Evolutionary conservation across 106 monocot species (phyloP).

Genomic region (Allium cepa): DNA sequence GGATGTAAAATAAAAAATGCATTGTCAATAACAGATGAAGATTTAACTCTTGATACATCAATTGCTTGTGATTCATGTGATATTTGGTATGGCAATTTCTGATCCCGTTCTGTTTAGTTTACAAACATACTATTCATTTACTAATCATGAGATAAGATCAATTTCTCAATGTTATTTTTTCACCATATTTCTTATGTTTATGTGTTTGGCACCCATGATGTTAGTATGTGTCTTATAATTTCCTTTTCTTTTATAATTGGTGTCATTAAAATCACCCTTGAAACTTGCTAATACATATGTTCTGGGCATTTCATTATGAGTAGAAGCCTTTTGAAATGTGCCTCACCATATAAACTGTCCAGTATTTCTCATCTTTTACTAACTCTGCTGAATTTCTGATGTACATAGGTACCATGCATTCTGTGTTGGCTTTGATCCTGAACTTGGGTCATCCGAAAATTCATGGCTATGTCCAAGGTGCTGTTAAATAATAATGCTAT

Average conservation of each 20-base stretch:
- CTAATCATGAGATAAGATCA: no score
- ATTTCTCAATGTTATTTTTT: no score
- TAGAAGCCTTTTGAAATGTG: no score
- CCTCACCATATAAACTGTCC: no score
- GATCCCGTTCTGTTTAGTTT: no score
- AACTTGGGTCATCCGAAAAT: conserved; percentile 22
- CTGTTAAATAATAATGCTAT: not conserved
- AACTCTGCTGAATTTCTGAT: not conserved
- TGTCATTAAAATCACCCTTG: no score
- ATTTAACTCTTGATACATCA: conserved; percentile 73
- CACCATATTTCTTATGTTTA: no score
- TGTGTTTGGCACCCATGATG: no score
- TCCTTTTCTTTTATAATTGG: no score
- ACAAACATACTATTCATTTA: not conserved
- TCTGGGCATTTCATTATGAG: no score
- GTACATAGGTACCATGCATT: conserved; percentile 88
- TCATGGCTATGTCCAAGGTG: conserved; percentile 98
- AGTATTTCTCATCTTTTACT: not conserved
- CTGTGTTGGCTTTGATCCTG: conserved; percentile 86
- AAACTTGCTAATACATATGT: no score
- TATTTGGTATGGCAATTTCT: conserved; percentile 42
- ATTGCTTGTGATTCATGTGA: conserved; percentile 99
- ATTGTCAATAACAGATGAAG: conserved; percentile 29
- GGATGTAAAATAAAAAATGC: conserved; percentile 75
- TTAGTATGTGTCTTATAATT: no score